These are phyloP conservation scores for Tetracentron sinense DNA, from an alignment of 164 flowering plant species.

Conservation along the genomic window DNA sequence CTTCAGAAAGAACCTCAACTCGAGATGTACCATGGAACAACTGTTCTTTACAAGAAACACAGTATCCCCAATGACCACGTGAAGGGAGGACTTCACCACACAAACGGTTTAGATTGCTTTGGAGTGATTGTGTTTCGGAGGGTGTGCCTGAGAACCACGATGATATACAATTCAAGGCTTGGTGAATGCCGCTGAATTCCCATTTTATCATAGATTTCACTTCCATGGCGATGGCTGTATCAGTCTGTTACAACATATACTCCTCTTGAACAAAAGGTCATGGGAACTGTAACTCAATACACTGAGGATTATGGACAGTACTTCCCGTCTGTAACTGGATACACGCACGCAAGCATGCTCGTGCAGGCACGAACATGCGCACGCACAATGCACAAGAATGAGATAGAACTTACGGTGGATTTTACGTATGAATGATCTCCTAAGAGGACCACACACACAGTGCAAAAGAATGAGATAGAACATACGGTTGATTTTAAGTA, in stretches of 20 bases:
- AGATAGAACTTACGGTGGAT: background rate
- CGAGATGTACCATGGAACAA: conserved; percentile 6
- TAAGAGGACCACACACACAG: background rate
- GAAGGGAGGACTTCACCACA: background rate
- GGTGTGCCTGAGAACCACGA: conserved; percentile 31
- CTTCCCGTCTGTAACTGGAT: background rate
- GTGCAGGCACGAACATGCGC: too few relatives aligned
- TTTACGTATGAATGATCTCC: background rate
- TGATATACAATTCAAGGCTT: conserved; percentile 20
- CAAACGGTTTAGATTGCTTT: conserved; percentile 10
- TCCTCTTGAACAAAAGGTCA: background rate
- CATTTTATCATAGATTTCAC: conserved; percentile 31
- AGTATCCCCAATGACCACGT: conserved; percentile 7
- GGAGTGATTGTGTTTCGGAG: conserved; percentile 11
- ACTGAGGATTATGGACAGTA: background rate
- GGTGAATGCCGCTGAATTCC: conserved; percentile 26
- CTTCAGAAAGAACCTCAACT: conserved; percentile 6
- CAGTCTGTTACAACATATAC: conserved; percentile 22
- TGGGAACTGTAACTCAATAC: background rate
- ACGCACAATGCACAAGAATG: too few relatives aligned
- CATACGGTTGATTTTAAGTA: too few relatives aligned
- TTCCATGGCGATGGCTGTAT: conserved; percentile 32
- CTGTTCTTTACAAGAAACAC: conserved; percentile 10
- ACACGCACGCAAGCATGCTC: too few relatives aligned
- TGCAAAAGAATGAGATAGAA: too few relatives aligned